Percentiles rank a stretch among this genome's conserved stretches.
phyloP scores from a whole-genome alignment of 1,139 yeast species.

The Geotrichum siamense region DNA sequence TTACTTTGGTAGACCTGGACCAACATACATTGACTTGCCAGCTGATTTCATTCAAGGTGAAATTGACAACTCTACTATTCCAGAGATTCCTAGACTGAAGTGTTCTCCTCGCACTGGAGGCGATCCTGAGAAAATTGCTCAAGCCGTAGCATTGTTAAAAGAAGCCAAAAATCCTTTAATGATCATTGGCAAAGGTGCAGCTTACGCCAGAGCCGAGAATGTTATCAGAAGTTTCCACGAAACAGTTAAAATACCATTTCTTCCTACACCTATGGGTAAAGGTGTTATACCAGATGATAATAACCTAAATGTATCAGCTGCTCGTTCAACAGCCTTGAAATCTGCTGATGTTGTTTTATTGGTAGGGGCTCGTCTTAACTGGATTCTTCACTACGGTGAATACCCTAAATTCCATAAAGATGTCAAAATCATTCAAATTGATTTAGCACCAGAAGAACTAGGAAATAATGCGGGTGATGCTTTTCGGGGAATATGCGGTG shows the following conservation, averaged over 20 bases:
- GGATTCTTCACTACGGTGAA: slow-evolving; percentile 61
- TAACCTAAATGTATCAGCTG: slow-evolving; percentile 47
- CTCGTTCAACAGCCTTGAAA: slow-evolving; percentile 49
- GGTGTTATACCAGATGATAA: slow-evolving; percentile 52
- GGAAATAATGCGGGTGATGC: slow-evolving; percentile 41
- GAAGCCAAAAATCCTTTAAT: slow-evolving; percentile 44
- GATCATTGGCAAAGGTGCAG: slow-evolving; percentile 59
- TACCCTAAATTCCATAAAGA: slow-evolving; percentile 43
- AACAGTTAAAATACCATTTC: slow-evolving; percentile 43
- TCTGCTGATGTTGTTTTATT: slow-evolving; percentile 50
- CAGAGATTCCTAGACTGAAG: slow-evolving; percentile 26
- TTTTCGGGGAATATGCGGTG: slow-evolving; percentile 45
- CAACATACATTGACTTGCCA: slow-evolving; percentile 56
- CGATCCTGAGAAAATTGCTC: slow-evolving; percentile 35
- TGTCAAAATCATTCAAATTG: slow-evolving; percentile 51
- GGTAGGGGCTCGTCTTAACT: slow-evolving; percentile 57
- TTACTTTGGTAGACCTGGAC: slow-evolving; percentile 49
- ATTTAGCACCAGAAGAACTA: slow-evolving; percentile 45
- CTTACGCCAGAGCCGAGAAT: slow-evolving; percentile 40
- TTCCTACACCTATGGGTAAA: slow-evolving; percentile 71
- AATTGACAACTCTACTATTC: slow-evolving; percentile 7
- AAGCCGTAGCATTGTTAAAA: slow-evolving; percentile 34
- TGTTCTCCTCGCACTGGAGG: slow-evolving; percentile 39
- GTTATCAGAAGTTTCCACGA: slow-evolving; percentile 39
- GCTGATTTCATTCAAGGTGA: slow-evolving; percentile 46